Percentiles rank a stretch among this genome's conserved stretches.
Conservation (phyloP, 345 rosid species). For the Arabis alpina region DNA sequence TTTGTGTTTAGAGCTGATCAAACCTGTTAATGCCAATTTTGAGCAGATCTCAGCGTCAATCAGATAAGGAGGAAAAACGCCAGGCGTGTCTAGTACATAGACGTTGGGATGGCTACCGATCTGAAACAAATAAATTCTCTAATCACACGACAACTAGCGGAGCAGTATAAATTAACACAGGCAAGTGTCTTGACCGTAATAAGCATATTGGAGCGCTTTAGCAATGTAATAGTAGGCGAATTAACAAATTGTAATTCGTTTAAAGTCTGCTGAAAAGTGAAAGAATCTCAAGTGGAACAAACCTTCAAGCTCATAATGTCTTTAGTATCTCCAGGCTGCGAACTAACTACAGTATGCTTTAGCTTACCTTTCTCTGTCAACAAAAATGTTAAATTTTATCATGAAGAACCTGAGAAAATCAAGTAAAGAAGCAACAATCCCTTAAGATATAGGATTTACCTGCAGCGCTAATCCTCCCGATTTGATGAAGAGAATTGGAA, state of each 20-base stretch:
- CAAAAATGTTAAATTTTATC: neutral
- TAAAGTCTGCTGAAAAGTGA: neutral
- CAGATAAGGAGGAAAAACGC: constrained; percentile 67
- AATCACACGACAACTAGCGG: neutral
- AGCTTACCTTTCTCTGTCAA: constrained; percentile 79
- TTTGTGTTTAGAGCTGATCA: constrained; percentile 19
- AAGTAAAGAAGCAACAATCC: neutral
- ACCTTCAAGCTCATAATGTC: constrained; percentile 89
- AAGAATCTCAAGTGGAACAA: constrained; percentile 16
- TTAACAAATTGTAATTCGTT: too few relatives aligned
- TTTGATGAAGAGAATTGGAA: constrained; percentile 76
- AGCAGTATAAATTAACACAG: neutral
- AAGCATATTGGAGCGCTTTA: neutral
- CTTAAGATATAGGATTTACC: constrained; percentile 45
- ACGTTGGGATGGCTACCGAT: constrained; percentile 83
- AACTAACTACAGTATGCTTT: constrained; percentile 69
- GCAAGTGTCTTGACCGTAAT: neutral
- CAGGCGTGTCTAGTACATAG: constrained; percentile 83
- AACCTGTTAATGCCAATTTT: constrained; percentile 86
- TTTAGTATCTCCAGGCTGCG: constrained; percentile 86
- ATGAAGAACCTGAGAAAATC: constrained; percentile 1
- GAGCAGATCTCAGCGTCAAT: constrained; percentile 62
- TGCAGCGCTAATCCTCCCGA: constrained; percentile 81
- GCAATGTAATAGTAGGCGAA: too few relatives aligned
- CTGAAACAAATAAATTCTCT: constrained; percentile 43